phyloP scores from a whole-genome alignment of 345 rosid species.

The Clarkia xantiana region DNA sequence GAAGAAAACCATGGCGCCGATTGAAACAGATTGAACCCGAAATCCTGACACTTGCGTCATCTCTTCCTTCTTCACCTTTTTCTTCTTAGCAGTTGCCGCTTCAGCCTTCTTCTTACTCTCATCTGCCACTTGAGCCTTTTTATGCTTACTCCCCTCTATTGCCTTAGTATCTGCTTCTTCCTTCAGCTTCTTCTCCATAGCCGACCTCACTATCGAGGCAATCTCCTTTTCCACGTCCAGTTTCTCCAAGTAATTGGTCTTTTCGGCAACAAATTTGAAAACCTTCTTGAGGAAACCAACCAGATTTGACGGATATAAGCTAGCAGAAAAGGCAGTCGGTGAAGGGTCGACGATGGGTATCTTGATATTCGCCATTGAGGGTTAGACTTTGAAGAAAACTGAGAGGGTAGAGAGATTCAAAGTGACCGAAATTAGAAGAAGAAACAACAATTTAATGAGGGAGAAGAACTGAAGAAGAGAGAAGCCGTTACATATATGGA shows the following conservation, averaged over 20 bases:
- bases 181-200: slow-evolving; percentile 36
- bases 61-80: not conserved
- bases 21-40: no score
- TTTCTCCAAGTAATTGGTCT: slow-evolving; percentile 50
- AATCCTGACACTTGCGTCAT: no score
- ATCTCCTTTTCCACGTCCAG: slow-evolving; percentile 59
- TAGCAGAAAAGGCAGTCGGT: slow-evolving; percentile 30
- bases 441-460: no score
- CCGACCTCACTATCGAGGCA: slow-evolving; percentile 30
- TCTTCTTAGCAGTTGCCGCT: slow-evolving; percentile 12
- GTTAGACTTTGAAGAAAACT: no score
- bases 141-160: no score
- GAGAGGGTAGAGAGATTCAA: no score
- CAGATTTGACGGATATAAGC: slow-evolving; percentile 53
- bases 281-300: slow-evolving; percentile 48
- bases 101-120: slow-evolving; percentile 6
- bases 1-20: no score
- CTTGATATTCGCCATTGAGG: no score
- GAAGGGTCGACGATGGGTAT: no score
- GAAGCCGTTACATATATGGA: no score
- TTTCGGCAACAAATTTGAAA: slow-evolving; percentile 52
- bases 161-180: slow-evolving; percentile 7
- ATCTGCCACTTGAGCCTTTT: slow-evolving; percentile 15
- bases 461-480: no score
- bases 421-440: no score